phyloP scores from a whole-genome alignment of 495 filamentous ascomycete species.

The Penicillium waksmanii region DNA sequence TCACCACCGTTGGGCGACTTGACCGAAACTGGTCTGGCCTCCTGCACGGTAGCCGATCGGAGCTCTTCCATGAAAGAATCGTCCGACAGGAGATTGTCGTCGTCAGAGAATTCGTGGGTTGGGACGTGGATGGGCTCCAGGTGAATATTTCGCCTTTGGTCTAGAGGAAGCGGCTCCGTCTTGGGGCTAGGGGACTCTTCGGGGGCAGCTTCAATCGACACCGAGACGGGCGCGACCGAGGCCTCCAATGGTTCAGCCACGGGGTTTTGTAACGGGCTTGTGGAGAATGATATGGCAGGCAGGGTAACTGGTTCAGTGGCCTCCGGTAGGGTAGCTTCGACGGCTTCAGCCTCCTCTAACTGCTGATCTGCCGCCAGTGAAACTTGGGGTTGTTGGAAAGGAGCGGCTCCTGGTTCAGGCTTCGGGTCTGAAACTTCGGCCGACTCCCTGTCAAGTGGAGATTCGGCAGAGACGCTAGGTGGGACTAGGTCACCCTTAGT shows the following conservation, averaged over 20 bases:
- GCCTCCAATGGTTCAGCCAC: constrained; percentile 26
- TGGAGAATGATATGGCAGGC: constrained; percentile 26
- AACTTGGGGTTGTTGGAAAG: constrained; percentile 27
- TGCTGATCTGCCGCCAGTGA: constrained; percentile 23
- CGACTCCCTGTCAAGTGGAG: constrained; percentile 38
- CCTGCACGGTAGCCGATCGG: constrained; percentile 76
- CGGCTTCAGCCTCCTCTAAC: constrained; percentile 13
- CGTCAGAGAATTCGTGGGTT: constrained; percentile 61
- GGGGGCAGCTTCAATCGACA: constrained; percentile 25
- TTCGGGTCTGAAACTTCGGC: constrained; percentile 29
- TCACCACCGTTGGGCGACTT: constrained; percentile 64
- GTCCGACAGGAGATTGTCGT: constrained; percentile 71
- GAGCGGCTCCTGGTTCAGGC: constrained; percentile 30
- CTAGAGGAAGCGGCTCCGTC: constrained; percentile 27
- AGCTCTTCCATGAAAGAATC: constrained; percentile 91
- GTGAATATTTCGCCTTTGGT: constrained; percentile 51
- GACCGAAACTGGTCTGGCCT: constrained; percentile 81
- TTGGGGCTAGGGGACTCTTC: constrained; percentile 26
- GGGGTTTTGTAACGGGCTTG: constrained; percentile 21
- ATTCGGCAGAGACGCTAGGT: constrained; percentile 38
- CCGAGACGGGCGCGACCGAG: constrained; percentile 21
- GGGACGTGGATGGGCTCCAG: constrained; percentile 61
- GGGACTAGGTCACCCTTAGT: constrained; percentile 40
- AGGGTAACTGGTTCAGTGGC: constrained; percentile 22
- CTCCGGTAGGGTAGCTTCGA: constrained; percentile 17